Evolutionary conservation across 257 asterid genomes (phyloP).

Genomic region (Mitragyna speciosa): DNA sequence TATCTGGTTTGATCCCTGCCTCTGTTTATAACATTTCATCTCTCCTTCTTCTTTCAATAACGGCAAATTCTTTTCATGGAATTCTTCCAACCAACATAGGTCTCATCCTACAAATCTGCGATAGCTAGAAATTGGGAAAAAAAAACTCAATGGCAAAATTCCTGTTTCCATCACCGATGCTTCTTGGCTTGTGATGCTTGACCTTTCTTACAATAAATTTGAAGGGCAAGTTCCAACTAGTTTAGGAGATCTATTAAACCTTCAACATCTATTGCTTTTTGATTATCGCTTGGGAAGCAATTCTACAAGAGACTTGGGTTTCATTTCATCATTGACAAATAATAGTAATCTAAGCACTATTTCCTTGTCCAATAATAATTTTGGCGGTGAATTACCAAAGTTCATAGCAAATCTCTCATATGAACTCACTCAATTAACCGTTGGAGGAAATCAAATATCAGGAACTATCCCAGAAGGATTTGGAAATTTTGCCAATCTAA

Average conservation of each 20-base stretch:
- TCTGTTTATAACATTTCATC: constrained; percentile 31
- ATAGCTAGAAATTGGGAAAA: not conserved
- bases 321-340: too few species aligned
- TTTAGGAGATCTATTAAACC: constrained; percentile 7
- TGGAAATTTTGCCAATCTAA: too few species aligned
- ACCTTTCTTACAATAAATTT: constrained; percentile 14
- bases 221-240: constrained; percentile 26
- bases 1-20: constrained; percentile 27
- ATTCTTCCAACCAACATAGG: constrained; percentile 20
- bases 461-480: too few species aligned
- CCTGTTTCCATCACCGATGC: not conserved
- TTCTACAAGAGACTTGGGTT: too few species aligned
- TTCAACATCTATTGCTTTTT: too few species aligned
- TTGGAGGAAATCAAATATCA: too few species aligned
- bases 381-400: too few species aligned
- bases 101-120: not conserved
- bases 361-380: too few species aligned
- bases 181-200: not conserved
- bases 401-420: too few species aligned
- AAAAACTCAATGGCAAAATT: not conserved
- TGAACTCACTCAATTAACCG: not conserved
- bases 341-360: too few species aligned
- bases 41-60: not conserved
- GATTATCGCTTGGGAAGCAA: constrained; percentile 12
- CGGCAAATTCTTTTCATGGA: constrained; percentile 18